Conservation (phyloP, 306 rosid genomes). For the Rosa rugosa region DNA sequence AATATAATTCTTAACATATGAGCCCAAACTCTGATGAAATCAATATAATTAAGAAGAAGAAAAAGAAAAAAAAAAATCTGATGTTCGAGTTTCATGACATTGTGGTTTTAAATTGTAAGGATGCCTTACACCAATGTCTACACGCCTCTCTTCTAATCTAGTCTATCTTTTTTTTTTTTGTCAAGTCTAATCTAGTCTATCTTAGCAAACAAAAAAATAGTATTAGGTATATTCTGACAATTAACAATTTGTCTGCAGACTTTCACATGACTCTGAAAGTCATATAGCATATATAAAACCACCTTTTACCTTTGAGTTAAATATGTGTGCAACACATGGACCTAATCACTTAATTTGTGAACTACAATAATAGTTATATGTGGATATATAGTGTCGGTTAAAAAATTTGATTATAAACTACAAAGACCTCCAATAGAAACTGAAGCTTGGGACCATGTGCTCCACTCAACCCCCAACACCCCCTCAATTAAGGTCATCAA, state of each 20-base stretch:
- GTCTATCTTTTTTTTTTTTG: no score
- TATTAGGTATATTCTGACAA: slow-evolving; percentile 1
- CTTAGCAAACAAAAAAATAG: background rate
- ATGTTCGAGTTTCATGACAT: background rate
- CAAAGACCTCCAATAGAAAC: background rate
- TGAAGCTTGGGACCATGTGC: background rate
- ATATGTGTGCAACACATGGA: background rate
- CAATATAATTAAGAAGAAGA: background rate
- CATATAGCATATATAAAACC: background rate
- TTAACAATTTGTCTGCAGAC: slow-evolving; percentile 1
- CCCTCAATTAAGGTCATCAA: background rate
- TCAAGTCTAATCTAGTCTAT: background rate
- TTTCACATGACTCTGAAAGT: background rate
- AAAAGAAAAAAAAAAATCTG: background rate
- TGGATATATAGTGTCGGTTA: background rate
- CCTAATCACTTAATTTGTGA: background rate
- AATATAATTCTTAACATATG: background rate
- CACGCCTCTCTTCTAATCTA: background rate
- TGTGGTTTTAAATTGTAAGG: background rate
- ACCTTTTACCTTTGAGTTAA: background rate
- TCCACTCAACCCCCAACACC: background rate
- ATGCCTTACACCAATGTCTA: background rate
- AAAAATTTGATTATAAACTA: background rate
- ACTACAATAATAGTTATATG: background rate
- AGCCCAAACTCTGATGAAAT: slow-evolving; percentile 1